Conservation (phyloP, 2,329 filamentous ascomycete species). For the Cytospora mali region DNA sequence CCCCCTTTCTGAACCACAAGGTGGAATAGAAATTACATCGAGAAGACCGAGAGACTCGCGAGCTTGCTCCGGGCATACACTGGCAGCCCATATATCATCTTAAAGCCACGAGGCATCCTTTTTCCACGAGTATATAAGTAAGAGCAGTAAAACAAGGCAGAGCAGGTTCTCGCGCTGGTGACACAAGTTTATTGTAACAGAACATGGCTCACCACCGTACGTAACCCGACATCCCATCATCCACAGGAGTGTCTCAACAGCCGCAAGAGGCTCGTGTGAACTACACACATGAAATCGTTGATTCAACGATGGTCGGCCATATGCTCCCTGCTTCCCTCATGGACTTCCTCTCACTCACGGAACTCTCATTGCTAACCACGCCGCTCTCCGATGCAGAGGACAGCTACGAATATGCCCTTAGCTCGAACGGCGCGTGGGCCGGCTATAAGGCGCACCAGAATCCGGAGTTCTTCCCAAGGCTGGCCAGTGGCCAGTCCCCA, state of each 20-base stretch:
- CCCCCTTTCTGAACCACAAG: background rate
- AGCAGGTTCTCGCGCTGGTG: background rate
- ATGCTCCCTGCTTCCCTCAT: background rate
- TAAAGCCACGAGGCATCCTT: background rate
- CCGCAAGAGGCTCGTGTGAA: background rate
- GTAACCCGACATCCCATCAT: background rate
- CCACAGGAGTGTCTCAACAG: conserved; percentile 1
- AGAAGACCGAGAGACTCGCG: conserved; percentile 16
- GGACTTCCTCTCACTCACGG: background rate
- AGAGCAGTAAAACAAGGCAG: background rate
- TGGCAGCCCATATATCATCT: conserved; percentile 8
- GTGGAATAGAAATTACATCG: background rate
- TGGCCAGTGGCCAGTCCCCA: conserved; percentile 68
- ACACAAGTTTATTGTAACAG: conserved; percentile 4
- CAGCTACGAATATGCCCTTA: conserved; percentile 63
- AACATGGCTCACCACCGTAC: conserved; percentile 26
- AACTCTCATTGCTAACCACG: background rate
- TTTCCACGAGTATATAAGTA: conserved; percentile 8
- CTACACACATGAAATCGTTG: background rate
- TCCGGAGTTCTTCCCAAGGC: conserved; percentile 69
- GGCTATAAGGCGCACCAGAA: conserved; percentile 65
- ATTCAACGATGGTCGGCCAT: background rate
- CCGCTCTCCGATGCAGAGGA: conserved; percentile 46
- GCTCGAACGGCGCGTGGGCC: conserved; percentile 72
- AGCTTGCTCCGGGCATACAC: background rate